Evolutionary conservation across 352 stramenopile genomes (phyloP), one percentile per base, ranked within the genome.

Genomic region (Pythium monospermum): DNA sequence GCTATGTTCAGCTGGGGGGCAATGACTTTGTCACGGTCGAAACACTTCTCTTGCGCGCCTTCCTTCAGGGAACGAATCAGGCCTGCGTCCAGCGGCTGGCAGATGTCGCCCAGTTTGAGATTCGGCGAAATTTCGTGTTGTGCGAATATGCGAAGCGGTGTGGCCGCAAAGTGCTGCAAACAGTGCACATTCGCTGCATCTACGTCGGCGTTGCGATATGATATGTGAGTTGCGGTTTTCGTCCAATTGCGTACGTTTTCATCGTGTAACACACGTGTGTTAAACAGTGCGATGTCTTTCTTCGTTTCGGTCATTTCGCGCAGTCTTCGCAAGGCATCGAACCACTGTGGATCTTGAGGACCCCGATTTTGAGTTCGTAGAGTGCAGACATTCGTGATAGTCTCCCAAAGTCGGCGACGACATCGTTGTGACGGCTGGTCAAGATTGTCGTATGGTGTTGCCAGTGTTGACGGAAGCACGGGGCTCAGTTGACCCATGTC

Each of bases 401-500:
- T 15, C 11, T 30, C 21, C 39, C 41, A 49, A 10, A 49, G 28
- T n/a, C n/a, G n/a, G n/a, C n/a, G n/a, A n/a, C n/a, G n/a, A n/a
- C n/a, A n/a, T n/a, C n/a, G n/a, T n/a, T n/a, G n/a, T n/a, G n/a
- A n/a, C n/a, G n/a, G n/a, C n/a, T n/a, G n/a, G n/a, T 40, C 2
- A 2, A 46, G 28, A 3, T 47, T 28, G 3, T 27, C 33, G 1
- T 21, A 13, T 18, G 47, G 47, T 45, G 47, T 53, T 26, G 28
- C 23, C 2, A 56, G 21, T 31, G 37, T 15, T 1, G 49, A 18
- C 21, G 49, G 49, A 10, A 42, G 32, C 0, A 56, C 49, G 2
- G 49, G 32, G 8, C 15, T 38, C 1, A 48, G 28, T 12, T 56
- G 49, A 10, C 49, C 49, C 1, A 56, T 25, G n/a, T 56, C 49